Evolutionary conservation across 1,284 basidiomycete species (phyloP), one percentile per base, ranked within the genome.

Genomic region (Gymnopus androsaceus): DNA sequence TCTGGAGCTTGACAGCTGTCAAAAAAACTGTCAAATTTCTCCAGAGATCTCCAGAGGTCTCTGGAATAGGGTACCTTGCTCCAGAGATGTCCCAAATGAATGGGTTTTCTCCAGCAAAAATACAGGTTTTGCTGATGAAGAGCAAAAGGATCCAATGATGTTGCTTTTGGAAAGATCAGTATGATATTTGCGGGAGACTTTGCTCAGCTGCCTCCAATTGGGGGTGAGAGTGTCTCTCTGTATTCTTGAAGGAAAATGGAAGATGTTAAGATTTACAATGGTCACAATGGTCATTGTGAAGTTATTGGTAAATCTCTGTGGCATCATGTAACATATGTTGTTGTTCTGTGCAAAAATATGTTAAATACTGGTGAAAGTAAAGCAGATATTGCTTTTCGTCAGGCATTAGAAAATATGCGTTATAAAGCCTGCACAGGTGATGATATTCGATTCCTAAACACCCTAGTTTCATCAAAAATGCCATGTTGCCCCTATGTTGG

Each of bases 131-230:
- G n/a, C n/a, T n/a, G n/a, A n/a, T 27, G 40, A 11, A n/a, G 27
- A 21, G 42, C 36, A 3, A 38, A 28, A 9, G 46, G 33, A 11
- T 19, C 42, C 19, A 19, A 19, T 4, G 25, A 48, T 11, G 30
- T 28, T 27, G 44, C 60, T 44, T 61, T 55, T 55, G 61, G 59
- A 33, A 54, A 59, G 12, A 51, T 61, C n/a, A 61, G 57, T 46
- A 57, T 60, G 44, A 63, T 62, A 11, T 61, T 60, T 34, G 59
- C 61, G 17, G 61, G 61, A 4, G 62, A 60, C 28, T 63, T 63
- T 57, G 59, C 60, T 23, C 57, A 59, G 25, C 38, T 63, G 4
- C 51, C 52, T 8, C 57, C 57, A 21, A 38, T 59, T 3, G 49
- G 54, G 31, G 55, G 58, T 48, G 47, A 54, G 44, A 27, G 38